Conservation (phyloP, 164 flowering plant species). For the Aristolochia fimbriata region DNA sequence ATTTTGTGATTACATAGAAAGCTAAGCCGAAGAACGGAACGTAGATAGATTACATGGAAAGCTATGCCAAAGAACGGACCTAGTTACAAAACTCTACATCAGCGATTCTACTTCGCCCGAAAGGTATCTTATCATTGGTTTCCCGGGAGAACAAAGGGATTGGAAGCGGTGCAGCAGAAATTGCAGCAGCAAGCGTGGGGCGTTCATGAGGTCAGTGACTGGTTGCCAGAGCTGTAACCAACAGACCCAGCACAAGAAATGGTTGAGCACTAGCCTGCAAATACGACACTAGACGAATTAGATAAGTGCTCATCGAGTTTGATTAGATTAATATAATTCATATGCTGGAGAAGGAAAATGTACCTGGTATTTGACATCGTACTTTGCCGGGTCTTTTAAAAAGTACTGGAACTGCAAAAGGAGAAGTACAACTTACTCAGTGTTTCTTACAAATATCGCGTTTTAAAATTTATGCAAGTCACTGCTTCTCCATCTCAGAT, state of each 20-base stretch:
- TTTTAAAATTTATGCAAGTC: background rate
- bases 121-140: background rate
- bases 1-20: background rate
- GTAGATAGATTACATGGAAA: too few relatives aligned
- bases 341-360: background rate
- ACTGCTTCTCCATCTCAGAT: too few relatives aligned
- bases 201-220: constrained; percentile 34
- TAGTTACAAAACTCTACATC: background rate
- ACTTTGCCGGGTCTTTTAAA: constrained; percentile 81
- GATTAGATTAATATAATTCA: too few relatives aligned
- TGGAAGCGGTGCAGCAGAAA: background rate
- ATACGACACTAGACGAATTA: background rate
- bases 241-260: constrained; percentile 74
- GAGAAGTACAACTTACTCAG: background rate
- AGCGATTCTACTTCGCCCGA: background rate
- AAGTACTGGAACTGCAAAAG: constrained; percentile 75
- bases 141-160: background rate
- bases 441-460: background rate
- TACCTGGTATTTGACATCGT: constrained; percentile 96
- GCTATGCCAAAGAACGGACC: background rate
- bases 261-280: constrained; percentile 96
- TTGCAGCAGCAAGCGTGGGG: background rate
- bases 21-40: background rate
- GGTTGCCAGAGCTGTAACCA: constrained; percentile 83
- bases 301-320: too few relatives aligned